A percentile compares a stretch with the other conserved stretches of the same genome.
These are phyloP conservation scores for Microglena sp. DNA, from an alignment of 139 green algal species.

Conservation along the genomic window DNA sequence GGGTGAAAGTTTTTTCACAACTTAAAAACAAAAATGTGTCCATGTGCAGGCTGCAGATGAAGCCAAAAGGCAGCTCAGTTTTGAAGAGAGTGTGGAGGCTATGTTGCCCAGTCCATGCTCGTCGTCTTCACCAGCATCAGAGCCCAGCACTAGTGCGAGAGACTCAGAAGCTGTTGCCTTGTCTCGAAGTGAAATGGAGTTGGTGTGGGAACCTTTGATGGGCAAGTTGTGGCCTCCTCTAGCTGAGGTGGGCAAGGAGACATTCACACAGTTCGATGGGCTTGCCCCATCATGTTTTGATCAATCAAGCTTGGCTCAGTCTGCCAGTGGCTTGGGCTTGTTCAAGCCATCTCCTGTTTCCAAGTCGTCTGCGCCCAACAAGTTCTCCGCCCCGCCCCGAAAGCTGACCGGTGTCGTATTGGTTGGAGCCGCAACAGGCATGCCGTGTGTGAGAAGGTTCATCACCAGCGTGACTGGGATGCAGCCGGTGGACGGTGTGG, in stretches of 20 bases:
- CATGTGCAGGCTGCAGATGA: slow-evolving; percentile 23
- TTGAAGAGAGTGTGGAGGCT: neutral
- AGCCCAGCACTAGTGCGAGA: too few species aligned
- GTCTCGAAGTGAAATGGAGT: slow-evolving; percentile 15
- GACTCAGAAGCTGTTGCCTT: too few species aligned
- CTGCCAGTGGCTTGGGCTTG: neutral
- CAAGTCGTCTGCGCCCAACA: neutral
- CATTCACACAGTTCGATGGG: slow-evolving; percentile 15
- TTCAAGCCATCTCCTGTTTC: slow-evolving; percentile 15
- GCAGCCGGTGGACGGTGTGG: slow-evolving; percentile 26
- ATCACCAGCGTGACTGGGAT: slow-evolving; percentile 43
- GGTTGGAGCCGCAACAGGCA: slow-evolving; percentile 58
- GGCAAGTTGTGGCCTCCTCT: slow-evolving; percentile 39
- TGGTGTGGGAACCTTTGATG: slow-evolving; percentile 18
- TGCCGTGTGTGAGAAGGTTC: slow-evolving; percentile 43
- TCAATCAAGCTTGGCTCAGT: too few species aligned
- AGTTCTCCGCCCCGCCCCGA: slow-evolving; percentile 35
- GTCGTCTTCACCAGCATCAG: too few species aligned
- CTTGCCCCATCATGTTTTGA: too few species aligned
- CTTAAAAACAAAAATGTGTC: too few species aligned
- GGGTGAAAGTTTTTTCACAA: too few species aligned
- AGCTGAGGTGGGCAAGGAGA: slow-evolving; percentile 7
- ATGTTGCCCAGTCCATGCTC: too few species aligned
- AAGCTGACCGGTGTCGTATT: slow-evolving; percentile 53
- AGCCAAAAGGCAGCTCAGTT: slow-evolving; percentile 30